Conservation (phyloP, 805 yeast genomes). For the Schwanniomyces vanrijiae region DNA sequence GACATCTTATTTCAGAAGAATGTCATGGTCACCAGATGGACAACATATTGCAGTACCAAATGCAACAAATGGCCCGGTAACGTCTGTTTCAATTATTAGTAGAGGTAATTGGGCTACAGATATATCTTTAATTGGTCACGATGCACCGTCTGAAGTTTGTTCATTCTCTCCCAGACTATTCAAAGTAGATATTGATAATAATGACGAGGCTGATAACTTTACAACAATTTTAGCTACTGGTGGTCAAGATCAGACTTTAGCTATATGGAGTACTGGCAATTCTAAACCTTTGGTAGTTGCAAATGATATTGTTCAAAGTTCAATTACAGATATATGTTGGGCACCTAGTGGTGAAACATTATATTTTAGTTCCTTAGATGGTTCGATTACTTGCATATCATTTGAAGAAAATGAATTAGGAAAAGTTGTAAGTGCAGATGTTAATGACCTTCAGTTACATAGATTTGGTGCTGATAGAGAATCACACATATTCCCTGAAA, state of each 20-base stretch:
- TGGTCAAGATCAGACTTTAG: slow-evolving; percentile 89
- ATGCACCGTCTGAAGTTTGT: slow-evolving; percentile 81
- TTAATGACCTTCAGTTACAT: slow-evolving; percentile 67
- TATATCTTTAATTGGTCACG: slow-evolving; percentile 76
- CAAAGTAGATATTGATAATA: slow-evolving; percentile 26
- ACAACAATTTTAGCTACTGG: slow-evolving; percentile 89
- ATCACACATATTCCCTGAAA: slow-evolving; percentile 81
- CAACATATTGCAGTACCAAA: slow-evolving; percentile 84
- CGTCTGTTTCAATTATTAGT: slow-evolving; percentile 69
- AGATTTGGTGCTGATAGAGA: slow-evolving; percentile 90
- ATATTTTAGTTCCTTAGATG: slow-evolving; percentile 82
- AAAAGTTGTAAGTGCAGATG: slow-evolving; percentile 57
- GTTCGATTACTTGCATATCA: slow-evolving; percentile 65
- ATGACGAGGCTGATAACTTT: slow-evolving; percentile 28
- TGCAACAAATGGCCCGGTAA: slow-evolving; percentile 80
- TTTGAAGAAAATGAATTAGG: slow-evolving; percentile 72
- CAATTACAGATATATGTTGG: slow-evolving; percentile 92
- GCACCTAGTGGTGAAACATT: slow-evolving; percentile 72
- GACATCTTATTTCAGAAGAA: slow-evolving; percentile 83
- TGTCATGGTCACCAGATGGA: slow-evolving; percentile 92
- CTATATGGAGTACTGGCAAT: slow-evolving; percentile 80
- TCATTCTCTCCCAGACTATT: slow-evolving; percentile 71
- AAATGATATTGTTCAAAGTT: slow-evolving; percentile 67
- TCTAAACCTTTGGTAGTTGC: slow-evolving; percentile 81
- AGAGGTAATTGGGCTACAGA: slow-evolving; percentile 81